A percentile compares a stretch with the other conserved stretches of the same genome.
Conservation (phyloP, 2,329 filamentous ascomycete genomes). For the Didymella arachidicola region DNA sequence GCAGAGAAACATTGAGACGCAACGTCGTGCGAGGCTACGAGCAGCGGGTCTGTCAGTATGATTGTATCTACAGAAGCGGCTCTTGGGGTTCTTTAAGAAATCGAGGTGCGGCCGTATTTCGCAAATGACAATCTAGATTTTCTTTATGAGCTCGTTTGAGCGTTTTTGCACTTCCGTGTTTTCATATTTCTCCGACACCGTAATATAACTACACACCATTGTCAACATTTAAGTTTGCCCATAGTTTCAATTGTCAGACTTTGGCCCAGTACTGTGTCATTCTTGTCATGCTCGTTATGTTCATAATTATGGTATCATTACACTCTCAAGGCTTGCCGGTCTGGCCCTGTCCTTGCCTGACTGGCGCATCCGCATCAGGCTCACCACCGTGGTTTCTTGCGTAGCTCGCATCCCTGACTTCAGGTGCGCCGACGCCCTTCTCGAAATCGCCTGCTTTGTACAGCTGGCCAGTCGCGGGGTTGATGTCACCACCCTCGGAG, state of each 20-base stretch:
- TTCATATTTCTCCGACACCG: background rate
- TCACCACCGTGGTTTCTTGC: conserved; percentile 52
- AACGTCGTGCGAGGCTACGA: background rate
- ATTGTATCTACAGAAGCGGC: background rate
- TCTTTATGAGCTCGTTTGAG: conserved; percentile 16
- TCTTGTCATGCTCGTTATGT: background rate
- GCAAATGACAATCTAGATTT: background rate
- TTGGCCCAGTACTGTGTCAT: conserved; percentile 5
- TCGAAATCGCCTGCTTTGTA: conserved; percentile 58
- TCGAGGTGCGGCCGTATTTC: background rate
- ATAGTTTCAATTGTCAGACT: conserved; percentile 6
- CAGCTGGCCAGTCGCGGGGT: conserved; percentile 51
- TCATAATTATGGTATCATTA: conserved; percentile 4
- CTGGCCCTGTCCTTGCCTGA: conserved; percentile 41
- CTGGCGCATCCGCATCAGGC: conserved; percentile 52
- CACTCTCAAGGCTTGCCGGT: conserved; percentile 10
- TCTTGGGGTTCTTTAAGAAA: background rate
- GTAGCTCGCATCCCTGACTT: conserved; percentile 53
- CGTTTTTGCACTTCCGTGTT: conserved; percentile 6
- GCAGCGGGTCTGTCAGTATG: background rate
- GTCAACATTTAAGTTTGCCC: background rate
- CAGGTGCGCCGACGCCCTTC: conserved; percentile 58
- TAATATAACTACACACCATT: background rate
- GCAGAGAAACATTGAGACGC: background rate
- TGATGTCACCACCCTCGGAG: conserved; percentile 56